Percentiles rank a stretch among this genome's conserved stretches.
phyloP scores from a whole-genome alignment of 2,329 filamentous ascomycete species.

The Tolypocladium inflatum region DNA sequence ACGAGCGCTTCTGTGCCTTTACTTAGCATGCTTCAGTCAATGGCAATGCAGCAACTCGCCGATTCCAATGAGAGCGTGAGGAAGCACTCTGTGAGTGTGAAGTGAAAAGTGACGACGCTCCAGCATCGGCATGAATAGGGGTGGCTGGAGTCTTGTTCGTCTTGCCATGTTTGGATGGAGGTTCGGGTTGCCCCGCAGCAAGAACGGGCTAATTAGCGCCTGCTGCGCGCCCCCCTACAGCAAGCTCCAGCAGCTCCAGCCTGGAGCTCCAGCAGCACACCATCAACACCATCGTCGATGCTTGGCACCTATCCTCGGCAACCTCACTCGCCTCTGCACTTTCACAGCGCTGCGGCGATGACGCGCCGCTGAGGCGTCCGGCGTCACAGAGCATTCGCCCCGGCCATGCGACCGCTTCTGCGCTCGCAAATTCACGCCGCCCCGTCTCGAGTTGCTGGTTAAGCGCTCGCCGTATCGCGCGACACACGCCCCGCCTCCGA shows the following conservation, averaged over 20 bases:
- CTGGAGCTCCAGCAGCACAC: no score
- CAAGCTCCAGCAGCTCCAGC: no score
- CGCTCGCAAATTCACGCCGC: no score
- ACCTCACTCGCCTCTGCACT: background rate
- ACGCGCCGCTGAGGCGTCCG: background rate
- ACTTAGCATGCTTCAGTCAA: no score
- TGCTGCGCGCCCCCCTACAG: no score
- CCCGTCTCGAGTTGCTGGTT: background rate
- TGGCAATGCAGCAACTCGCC: no score
- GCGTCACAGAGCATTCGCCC: background rate
- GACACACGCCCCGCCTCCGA: background rate
- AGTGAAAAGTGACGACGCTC: no score
- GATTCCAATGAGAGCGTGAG: no score
- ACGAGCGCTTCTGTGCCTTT: no score
- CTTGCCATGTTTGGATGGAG: background rate
- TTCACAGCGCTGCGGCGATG: background rate
- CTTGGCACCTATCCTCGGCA: background rate
- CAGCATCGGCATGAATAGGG: no score
- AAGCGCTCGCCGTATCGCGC: background rate
- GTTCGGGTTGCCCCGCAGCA: background rate
- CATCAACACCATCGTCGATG: background rate
- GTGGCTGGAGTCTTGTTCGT: background rate
- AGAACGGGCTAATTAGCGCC: no score
- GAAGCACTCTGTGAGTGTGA: no score
- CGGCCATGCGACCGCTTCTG: background rate